phyloP scores from a whole-genome alignment of 140 eudicot species.

The Flaveria floridana region DNA sequence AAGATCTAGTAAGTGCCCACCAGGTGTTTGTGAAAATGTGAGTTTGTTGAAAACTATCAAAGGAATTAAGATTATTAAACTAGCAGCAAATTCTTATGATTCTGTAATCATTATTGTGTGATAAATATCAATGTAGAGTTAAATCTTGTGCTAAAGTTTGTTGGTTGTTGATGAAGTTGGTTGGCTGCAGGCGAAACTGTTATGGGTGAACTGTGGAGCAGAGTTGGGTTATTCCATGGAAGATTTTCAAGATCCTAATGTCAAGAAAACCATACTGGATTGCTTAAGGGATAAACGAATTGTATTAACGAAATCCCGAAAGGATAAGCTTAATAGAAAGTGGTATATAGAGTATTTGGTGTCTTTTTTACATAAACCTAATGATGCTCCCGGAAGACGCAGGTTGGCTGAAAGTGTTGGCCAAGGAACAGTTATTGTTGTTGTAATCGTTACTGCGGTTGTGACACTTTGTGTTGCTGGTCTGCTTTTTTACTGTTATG shows the following conservation, averaged over 20 bases:
- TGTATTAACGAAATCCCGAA: slow-evolving; percentile 38
- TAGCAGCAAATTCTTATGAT: background rate
- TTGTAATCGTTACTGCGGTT: slow-evolving; percentile 56
- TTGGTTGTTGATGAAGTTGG: slow-evolving; percentile 25
- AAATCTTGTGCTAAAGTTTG: slow-evolving; percentile 27
- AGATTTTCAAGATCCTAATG: slow-evolving; percentile 53
- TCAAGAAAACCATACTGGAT: slow-evolving; percentile 49
- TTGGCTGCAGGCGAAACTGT: slow-evolving; percentile 63
- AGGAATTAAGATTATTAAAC: background rate
- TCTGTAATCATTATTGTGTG: background rate
- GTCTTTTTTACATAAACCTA: slow-evolving; percentile 28
- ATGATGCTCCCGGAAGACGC: slow-evolving; percentile 40
- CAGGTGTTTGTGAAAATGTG: slow-evolving; percentile 17
- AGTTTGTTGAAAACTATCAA: background rate
- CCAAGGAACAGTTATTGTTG: slow-evolving; percentile 49
- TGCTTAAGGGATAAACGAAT: slow-evolving; percentile 53
- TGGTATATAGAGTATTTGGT: slow-evolving; percentile 38
- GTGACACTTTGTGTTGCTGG: slow-evolving; percentile 50
- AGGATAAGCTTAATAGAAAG: slow-evolving; percentile 40
- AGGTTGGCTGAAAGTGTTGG: slow-evolving; percentile 41
- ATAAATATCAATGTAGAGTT: background rate
- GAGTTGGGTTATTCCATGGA: slow-evolving; percentile 54
- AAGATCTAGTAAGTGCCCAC: background rate
- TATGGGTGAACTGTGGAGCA: slow-evolving; percentile 53
- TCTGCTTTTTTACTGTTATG: slow-evolving; percentile 49